Conservation (phyloP, 1,284 basidiomycete species). For the Ceratobasidium sp. region DNA sequence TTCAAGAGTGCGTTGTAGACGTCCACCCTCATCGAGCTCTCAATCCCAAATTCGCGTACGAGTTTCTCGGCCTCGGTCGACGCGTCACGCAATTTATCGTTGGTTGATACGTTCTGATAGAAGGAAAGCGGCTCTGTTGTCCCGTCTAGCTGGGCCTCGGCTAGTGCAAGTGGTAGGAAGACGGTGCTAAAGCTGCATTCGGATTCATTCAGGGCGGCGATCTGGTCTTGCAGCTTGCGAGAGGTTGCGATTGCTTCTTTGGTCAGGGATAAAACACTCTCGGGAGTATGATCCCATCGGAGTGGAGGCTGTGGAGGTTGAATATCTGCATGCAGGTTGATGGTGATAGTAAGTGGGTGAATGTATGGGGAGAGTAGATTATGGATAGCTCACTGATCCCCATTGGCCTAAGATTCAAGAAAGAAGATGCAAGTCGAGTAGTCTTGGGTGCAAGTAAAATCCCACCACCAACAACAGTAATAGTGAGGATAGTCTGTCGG, state of each 20-base stretch:
- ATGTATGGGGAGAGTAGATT: neutral
- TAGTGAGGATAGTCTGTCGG: conserved; percentile 12
- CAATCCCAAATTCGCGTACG: conserved; percentile 69
- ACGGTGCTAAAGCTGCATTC: conserved; percentile 54
- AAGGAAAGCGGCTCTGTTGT: conserved; percentile 68
- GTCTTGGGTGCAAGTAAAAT: conserved; percentile 6
- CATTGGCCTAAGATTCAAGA: conserved; percentile 22
- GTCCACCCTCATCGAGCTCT: conserved; percentile 77
- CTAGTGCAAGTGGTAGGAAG: conserved; percentile 62
- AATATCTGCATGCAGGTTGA: neutral
- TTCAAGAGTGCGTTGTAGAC: conserved; percentile 72
- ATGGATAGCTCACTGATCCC: conserved; percentile 1
- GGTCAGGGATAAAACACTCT: conserved; percentile 63
- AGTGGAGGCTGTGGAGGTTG: conserved; percentile 65
- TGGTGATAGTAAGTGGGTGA: neutral
- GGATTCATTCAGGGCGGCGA: conserved; percentile 65
- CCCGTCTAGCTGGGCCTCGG: conserved; percentile 62
- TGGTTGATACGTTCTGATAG: conserved; percentile 78
- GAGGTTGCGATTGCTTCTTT: conserved; percentile 65
- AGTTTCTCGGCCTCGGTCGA: conserved; percentile 74
- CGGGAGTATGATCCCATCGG: conserved; percentile 70
- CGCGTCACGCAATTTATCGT: conserved; percentile 74
- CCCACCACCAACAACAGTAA: conserved; percentile 22
- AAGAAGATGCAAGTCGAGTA: conserved; percentile 7
- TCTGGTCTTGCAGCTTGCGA: conserved; percentile 62